Evolutionary conservation across 805 yeast species (phyloP), one percentile per base, ranked within the genome.

Genomic region (Saccharomycopsis babjevae): DNA sequence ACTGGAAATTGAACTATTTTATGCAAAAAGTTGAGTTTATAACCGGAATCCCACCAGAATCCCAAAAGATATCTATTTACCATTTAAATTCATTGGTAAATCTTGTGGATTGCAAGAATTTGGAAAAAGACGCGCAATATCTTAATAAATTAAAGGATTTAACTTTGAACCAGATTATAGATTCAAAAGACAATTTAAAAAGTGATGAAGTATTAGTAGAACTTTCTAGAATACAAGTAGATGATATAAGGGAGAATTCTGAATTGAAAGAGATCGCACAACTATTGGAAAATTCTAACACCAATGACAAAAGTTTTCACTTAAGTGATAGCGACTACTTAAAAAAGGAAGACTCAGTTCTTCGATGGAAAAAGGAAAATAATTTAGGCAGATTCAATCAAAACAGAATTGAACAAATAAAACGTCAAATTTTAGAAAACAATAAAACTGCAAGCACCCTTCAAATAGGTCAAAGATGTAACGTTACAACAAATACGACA

Each of bases 361-460:
- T 85, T 60, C 79, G 79, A 60, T 92, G 97, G 96, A 93, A 92
- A 70, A 77, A 79, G 61, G 75, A 78, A 36, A 79, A 87, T 64
- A 72, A 81, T 61, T 73, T 89, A 30, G 97, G 97, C 0, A 75
- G 92, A 57, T 91, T 84, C 67, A 83, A 86, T 64, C 88, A 90
- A 0, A 69, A 73, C 3, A 79, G 70, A 54, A 70, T 71, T 16
- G 59, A 65, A 13, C 72, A 71, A 50, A 70, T 72, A 61, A 67
- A 73, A 28, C 60, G 69, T 30, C 67, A 68, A 6, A 20, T 57
- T 57, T 54, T 32, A 22, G 39, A 59, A 38, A 74, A 75, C 56
- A 68, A 68, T 8, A 72, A 69, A 28, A 73, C 71, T 55, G 71
- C 77, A 0, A 65, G 63, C 28, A 63, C 61, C 0, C 69, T 86